Percentiles rank a stretch among this genome's conserved stretches.
Evolutionary conservation across 495 filamentous ascomycete genomes (phyloP).

Genomic region (Aspergillus affinis): DNA sequence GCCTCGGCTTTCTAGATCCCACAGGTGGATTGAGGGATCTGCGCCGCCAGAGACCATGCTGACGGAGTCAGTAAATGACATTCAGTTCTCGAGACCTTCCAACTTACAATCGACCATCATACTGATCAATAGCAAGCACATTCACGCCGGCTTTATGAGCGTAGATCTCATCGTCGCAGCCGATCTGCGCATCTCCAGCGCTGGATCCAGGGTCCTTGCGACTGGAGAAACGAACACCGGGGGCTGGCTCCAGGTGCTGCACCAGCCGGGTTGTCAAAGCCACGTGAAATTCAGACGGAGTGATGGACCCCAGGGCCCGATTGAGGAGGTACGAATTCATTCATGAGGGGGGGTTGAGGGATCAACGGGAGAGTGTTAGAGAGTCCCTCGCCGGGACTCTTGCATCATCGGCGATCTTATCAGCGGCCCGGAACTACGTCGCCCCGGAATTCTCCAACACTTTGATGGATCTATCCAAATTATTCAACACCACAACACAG

Average conservation of each 20-base stretch:
- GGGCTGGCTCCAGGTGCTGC: constrained; percentile 58
- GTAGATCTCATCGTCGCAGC: constrained; percentile 37
- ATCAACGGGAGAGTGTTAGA: neutral
- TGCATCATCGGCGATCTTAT: constrained; percentile 4
- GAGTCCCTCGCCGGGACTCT: neutral
- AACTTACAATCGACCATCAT: constrained; percentile 73
- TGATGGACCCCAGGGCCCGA: constrained; percentile 64
- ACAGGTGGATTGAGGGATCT: constrained; percentile 74
- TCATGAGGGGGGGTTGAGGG: constrained; percentile 41
- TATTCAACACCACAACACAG: too few relatives aligned
- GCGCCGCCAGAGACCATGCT: constrained; percentile 82
- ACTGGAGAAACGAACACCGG: constrained; percentile 66
- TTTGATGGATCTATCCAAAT: neutral
- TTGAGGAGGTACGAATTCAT: constrained; percentile 82
- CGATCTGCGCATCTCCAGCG: constrained; percentile 18
- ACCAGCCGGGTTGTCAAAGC: constrained; percentile 62
- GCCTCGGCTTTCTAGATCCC: constrained; percentile 68
- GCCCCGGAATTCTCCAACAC: neutral
- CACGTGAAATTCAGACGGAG: constrained; percentile 59
- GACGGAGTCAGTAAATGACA: constrained; percentile 17
- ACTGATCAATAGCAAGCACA: constrained; percentile 69
- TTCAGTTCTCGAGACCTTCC: neutral
- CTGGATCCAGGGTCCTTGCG: constrained; percentile 33
- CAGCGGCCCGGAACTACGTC: neutral
- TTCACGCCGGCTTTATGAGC: constrained; percentile 78